These are phyloP conservation scores for Phytopythium mirpurense DNA, from an alignment of 352 stramenopile genomes.

Conservation along the genomic window DNA sequence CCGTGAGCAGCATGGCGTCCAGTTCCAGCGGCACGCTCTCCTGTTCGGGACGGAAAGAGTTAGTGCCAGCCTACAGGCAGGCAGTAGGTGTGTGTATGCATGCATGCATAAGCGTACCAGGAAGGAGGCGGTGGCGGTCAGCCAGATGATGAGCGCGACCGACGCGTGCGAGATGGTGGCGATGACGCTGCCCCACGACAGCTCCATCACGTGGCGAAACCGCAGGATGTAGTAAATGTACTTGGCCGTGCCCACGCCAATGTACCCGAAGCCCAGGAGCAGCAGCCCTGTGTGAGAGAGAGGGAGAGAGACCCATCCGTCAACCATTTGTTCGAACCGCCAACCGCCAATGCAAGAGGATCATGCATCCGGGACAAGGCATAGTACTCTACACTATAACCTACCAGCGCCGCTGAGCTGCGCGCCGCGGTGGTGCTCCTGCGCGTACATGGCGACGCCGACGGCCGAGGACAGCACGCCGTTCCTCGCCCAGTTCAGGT, in stretches of 20 bases:
- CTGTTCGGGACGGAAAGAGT: conserved; percentile 19
- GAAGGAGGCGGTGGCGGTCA: conserved; percentile 82
- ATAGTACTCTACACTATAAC: too few relatives aligned
- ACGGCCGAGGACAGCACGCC: conserved; percentile 77
- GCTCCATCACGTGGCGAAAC: conserved; percentile 84
- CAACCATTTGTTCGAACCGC: too few relatives aligned
- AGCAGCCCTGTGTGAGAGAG: conserved; percentile 37
- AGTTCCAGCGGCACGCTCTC: conserved; percentile 83
- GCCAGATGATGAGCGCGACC: conserved; percentile 79
- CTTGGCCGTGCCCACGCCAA: conserved; percentile 82
- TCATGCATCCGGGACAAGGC: too few relatives aligned
- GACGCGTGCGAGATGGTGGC: conserved; percentile 77
- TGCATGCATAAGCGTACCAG: conserved; percentile 64
- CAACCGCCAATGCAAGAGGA: too few relatives aligned
- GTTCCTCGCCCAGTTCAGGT: conserved; percentile 85
- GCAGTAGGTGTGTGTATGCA: too few relatives aligned
- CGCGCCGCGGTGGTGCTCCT: conserved; percentile 82
- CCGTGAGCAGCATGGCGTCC: conserved; percentile 78
- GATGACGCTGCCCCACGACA: conserved; percentile 83
- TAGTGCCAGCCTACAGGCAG: too few relatives aligned
- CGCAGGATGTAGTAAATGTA: conserved; percentile 90
- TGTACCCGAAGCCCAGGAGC: conserved; percentile 83
- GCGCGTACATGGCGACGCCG: conserved; percentile 84
- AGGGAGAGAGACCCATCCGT: background rate
- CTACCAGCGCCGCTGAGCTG: conserved; percentile 74